Base-by-base conservation (phyloP, 345 rosid species). In the Salix koriyanagi region DNA sequence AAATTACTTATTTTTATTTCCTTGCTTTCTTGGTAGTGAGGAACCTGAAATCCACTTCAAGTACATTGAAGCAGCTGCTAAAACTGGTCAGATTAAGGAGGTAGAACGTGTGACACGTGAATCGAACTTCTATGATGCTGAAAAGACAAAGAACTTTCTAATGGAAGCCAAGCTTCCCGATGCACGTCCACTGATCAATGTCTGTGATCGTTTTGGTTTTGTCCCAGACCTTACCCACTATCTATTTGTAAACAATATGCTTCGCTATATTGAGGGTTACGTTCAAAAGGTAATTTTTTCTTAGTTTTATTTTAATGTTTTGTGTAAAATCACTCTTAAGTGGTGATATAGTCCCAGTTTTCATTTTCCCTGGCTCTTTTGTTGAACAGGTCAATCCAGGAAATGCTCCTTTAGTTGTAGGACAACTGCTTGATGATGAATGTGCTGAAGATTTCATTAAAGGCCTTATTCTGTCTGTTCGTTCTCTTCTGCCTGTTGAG, bases 151-250 rank as follows among this genome's bases (percentile, higher is more conserved):
- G 82, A 94, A 94, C 87, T 94, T 94, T 80, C 80, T 94, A 80
- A 94, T 94, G 98, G 97, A 94, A 88, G 95, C 94, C 79, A 91
- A 94, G 83, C 98, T 94, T 80, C 98, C 98, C 44, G 98, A 94
- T 92, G 98, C 97, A 12, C 88, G 98, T 61, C 98, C 97, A 42
- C 64, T 93, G 78, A 93, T 93, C 75, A 93, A 93, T 89, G 97
- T 94, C 74, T 94, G 98, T 71, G 98, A 94, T 76, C 97, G 98
- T 42, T 94, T 94, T 83, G 94, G 98, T 65, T 94, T 86, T 86
- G 98, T 92, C 64, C 95, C 97, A 36, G 98, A 92, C 81, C 93
- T 94, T 65, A 94, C 97, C 19, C 98, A 94, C 83, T 92, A 94
- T 88, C 91, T 94, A 18, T 94, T 91, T 87, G 72, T 91, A 70